These are phyloP conservation scores for Elaeis guineensis DNA, from an alignment of 176 grass and related monocot genomes.

Conservation along the genomic window DNA sequence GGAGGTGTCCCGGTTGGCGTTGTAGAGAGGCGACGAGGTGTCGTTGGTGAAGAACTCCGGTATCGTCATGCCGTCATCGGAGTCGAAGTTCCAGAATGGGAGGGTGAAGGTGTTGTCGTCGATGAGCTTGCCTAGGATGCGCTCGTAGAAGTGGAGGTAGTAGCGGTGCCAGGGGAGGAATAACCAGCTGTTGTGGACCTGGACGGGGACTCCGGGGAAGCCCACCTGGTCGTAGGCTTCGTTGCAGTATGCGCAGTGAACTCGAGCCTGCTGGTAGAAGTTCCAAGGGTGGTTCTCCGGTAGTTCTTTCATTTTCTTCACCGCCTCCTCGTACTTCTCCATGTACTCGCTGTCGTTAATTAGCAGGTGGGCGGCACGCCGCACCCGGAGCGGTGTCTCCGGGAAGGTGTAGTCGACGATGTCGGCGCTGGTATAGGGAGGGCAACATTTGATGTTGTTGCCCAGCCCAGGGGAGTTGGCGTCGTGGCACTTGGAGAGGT, in stretches of 20 bases:
- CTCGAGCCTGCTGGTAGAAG: slow-evolving; percentile 5
- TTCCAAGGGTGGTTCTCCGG: not conserved
- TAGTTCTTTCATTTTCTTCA: not conserved
- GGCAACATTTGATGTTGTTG: slow-evolving; percentile 4
- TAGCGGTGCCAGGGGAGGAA: slow-evolving; percentile 15
- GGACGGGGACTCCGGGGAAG: not conserved
- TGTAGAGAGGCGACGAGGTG: too few relatives aligned
- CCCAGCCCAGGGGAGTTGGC: not conserved
- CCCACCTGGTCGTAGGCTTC: not conserved
- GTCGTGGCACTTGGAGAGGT: slow-evolving; percentile 18
- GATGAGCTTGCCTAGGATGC: slow-evolving; percentile 17
- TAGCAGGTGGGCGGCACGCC: slow-evolving; percentile 2
- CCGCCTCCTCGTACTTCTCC: slow-evolving; percentile 1
- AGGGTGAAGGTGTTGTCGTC: slow-evolving; percentile 8
- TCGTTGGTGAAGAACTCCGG: too few relatives aligned
- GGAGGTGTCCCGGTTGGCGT: not conserved
- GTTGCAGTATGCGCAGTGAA: slow-evolving; percentile 14
- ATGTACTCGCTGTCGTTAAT: slow-evolving; percentile 2
- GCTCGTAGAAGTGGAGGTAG: slow-evolving; percentile 18
- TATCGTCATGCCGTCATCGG: too few relatives aligned
- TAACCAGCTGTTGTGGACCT: slow-evolving; percentile 6
- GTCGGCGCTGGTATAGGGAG: not conserved
- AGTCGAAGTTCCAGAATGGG: not conserved
- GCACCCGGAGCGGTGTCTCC: slow-evolving; percentile 6
- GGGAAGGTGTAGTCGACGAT: slow-evolving; percentile 11